phyloP scores from a whole-genome alignment of 306 rosid genomes.

The Neltuma alba region DNA sequence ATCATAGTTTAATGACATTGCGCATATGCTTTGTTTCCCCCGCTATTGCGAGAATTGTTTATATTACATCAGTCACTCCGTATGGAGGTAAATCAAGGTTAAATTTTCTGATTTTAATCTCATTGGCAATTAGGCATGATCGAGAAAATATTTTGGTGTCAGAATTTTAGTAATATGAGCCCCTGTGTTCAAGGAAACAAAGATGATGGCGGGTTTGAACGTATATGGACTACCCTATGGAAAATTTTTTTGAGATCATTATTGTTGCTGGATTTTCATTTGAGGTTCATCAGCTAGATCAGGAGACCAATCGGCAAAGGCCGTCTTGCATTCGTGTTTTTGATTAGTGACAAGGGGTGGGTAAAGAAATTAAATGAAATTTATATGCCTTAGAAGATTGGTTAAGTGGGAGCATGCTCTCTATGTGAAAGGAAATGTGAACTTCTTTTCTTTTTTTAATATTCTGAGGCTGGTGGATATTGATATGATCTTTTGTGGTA shows the following conservation, averaged over 20 bases:
- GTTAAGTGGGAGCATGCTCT: slow-evolving; percentile 23
- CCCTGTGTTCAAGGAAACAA: background rate
- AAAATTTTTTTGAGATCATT: background rate
- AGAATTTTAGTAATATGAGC: slow-evolving; percentile 12
- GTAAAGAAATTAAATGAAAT: background rate
- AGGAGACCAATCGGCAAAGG: slow-evolving; percentile 5
- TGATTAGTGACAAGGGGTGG: background rate
- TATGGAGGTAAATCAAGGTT: background rate
- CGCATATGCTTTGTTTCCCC: slow-evolving; percentile 5
- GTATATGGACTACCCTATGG: background rate
- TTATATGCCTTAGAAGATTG: background rate
- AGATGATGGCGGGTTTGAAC: background rate
- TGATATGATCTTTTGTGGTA: background rate
- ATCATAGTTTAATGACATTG: slow-evolving; percentile 9
- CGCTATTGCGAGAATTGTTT: background rate
- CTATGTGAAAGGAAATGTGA: background rate
- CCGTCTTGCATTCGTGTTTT: background rate
- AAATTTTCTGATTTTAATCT: background rate
- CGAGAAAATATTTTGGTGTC: background rate
- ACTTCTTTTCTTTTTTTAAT: background rate
- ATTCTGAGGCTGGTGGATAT: background rate
- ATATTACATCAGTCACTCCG: background rate
- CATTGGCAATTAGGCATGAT: slow-evolving; percentile 18
- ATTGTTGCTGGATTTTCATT: background rate
- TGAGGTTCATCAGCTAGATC: slow-evolving; percentile 7